phyloP scores from a whole-genome alignment of 352 stramenopile genomes.

The Pythium chondricola region DNA sequence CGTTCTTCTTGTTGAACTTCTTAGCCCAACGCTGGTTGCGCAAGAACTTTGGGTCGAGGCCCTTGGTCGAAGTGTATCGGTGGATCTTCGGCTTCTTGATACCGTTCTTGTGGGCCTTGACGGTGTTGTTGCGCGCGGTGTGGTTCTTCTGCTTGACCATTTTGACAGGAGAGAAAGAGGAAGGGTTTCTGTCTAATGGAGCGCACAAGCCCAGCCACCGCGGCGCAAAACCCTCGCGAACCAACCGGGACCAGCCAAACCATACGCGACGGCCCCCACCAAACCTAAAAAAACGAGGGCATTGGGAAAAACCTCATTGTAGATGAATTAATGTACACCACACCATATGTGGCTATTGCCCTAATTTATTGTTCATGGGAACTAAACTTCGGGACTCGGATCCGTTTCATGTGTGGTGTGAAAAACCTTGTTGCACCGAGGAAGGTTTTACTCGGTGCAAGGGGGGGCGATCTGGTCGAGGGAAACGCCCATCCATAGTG shows the following conservation, averaged over 20 bases:
- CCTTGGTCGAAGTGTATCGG: slow-evolving; percentile 93
- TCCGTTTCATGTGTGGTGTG: slow-evolving; percentile 8
- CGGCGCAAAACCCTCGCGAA: too few relatives aligned
- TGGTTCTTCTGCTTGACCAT: slow-evolving; percentile 98
- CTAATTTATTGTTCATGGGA: not conserved
- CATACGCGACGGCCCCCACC: too few relatives aligned
- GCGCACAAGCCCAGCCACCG: too few relatives aligned
- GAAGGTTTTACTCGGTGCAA: slow-evolving; percentile 1
- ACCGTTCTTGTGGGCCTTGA: slow-evolving; percentile 96
- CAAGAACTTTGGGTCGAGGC: slow-evolving; percentile 97
- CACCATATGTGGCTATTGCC: not conserved
- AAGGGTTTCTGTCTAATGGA: slow-evolving; percentile 16
- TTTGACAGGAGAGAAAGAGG: slow-evolving; percentile 27
- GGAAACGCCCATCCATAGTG: too few relatives aligned
- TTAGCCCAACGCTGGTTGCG: slow-evolving; percentile 97
- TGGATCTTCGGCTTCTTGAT: slow-evolving; percentile 97
- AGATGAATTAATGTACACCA: slow-evolving; percentile 1
- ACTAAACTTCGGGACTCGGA: not conserved
- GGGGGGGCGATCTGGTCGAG: not conserved
- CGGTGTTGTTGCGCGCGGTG: slow-evolving; percentile 95
- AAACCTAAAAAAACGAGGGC: too few relatives aligned
- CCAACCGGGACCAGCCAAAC: slow-evolving; percentile 19
- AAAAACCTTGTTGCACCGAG: not conserved
- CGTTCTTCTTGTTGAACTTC: slow-evolving; percentile 94
- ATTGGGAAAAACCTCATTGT: slow-evolving; percentile 9